Percentiles rank a stretch among this genome's conserved stretches.
Conservation (phyloP, 2,329 filamentous ascomycete genomes). For the Aspergillus neoniger region DNA sequence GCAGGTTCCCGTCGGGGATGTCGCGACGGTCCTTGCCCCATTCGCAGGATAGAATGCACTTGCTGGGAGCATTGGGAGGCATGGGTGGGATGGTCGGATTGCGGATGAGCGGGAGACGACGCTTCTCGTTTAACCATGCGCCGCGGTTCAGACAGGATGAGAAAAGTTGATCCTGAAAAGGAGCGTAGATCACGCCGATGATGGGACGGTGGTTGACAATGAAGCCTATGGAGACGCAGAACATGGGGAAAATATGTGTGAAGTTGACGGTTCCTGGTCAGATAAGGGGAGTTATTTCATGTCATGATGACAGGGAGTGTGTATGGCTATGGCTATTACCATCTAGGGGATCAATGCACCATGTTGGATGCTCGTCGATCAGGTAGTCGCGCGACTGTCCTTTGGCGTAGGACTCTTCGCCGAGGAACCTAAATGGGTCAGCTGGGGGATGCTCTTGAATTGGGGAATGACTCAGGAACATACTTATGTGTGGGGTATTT, state of each 20-base stretch:
- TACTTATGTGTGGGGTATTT: slow-evolving; percentile 69
- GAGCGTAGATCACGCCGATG: slow-evolving; percentile 72
- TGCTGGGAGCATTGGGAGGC: slow-evolving; percentile 64
- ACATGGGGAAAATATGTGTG: slow-evolving; percentile 78
- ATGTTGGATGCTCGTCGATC: slow-evolving; percentile 65
- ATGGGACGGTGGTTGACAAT: slow-evolving; percentile 60
- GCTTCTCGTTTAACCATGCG: slow-evolving; percentile 68
- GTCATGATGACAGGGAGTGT: too few species aligned
- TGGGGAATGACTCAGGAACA: slow-evolving; percentile 28
- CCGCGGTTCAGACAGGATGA: slow-evolving; percentile 66
- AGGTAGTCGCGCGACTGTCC: slow-evolving; percentile 68
- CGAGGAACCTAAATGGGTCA: slow-evolving; percentile 62
- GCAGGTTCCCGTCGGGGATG: slow-evolving; percentile 65
- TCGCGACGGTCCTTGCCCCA: slow-evolving; percentile 79
- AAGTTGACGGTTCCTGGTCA: slow-evolving; percentile 69
- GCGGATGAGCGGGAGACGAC: slow-evolving; percentile 63
- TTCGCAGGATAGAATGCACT: slow-evolving; percentile 73
- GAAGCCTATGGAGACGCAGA: slow-evolving; percentile 76
- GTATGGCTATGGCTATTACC: slow-evolving; percentile 42
- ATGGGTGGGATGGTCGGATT: slow-evolving; percentile 63
- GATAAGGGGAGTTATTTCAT: background rate
- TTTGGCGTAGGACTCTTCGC: slow-evolving; percentile 74
- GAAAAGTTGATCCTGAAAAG: slow-evolving; percentile 69
- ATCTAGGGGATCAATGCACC: slow-evolving; percentile 76
- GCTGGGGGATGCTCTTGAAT: background rate